These are phyloP conservation scores for Gentiana macrophylla DNA, from an alignment of 257 asterid genomes.

Conservation along the genomic window DNA sequence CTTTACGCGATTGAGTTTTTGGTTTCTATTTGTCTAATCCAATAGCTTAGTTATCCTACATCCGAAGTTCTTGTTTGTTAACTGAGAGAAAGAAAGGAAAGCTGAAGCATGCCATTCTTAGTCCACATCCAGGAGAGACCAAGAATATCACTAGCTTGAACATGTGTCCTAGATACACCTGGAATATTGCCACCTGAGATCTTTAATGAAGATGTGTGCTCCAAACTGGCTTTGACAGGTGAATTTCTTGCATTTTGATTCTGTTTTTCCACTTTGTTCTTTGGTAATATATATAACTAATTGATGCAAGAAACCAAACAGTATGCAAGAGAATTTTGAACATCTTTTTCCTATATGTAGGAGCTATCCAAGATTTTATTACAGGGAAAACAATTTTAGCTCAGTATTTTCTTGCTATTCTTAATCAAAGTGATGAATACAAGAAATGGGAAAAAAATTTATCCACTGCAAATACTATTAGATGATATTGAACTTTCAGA, in stretches of 20 bases:
- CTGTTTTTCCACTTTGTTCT: not conserved
- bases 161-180: constrained; percentile 84
- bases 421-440: constrained; percentile 54
- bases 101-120: constrained; percentile 59
- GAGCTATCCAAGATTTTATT: constrained; percentile 45
- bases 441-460: constrained; percentile 57
- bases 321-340: not conserved
- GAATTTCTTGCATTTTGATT: constrained; percentile 5
- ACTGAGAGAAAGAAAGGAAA: constrained; percentile 82
- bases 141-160: constrained; percentile 70
- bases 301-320: not conserved
- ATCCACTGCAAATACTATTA: constrained; percentile 9
- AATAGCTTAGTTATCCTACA: constrained; percentile 8
- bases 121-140: constrained; percentile 84
- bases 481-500: constrained; percentile 7
- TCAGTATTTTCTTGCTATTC: constrained; percentile 53
- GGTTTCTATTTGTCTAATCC: too few relatives aligned
- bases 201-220: constrained; percentile 45
- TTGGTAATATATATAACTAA: not conserved
- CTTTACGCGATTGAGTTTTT: too few relatives aligned
- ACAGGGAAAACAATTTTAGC: constrained; percentile 58
- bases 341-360: constrained; percentile 26
- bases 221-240: constrained; percentile 86
- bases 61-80: constrained; percentile 8
- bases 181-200: constrained; percentile 58